Evolutionary conservation across 495 filamentous ascomycete genomes (phyloP), one percentile per base, ranked within the genome.

Genomic region (Echria macrotheca): DNA sequence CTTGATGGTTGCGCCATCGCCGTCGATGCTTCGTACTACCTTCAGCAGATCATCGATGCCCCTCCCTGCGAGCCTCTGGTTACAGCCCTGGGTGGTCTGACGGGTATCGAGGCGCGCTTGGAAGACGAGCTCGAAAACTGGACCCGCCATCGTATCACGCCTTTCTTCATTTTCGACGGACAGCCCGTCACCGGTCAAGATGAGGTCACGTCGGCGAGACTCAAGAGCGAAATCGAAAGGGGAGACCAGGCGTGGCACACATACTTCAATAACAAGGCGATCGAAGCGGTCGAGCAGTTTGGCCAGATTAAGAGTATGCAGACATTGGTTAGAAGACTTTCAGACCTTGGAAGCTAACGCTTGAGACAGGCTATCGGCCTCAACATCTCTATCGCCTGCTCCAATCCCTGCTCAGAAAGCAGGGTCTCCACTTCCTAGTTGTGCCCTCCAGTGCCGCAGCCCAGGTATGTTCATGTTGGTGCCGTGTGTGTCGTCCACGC

Each of bases 21-120:
- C 54, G 84, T 99, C 55, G 94, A 99, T 72, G 93, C 90, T 28
- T 81, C 86, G 22, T 82, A 93, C 68, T 99, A 91, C 69, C 79
- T 97, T 44, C 75, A 81, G 55, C 81, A 81, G 7, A 74, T 93
- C 44, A 79, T 91, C 58, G 76, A 79, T 61, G 75, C 80, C 43
- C 67, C 75, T 36, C 79, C 81, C 21, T 77, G 76, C 45, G 94
- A 99, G 59, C 88, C 91, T 18, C 80, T 99, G 15, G 76, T 97
- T 22, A 77, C 89, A 38, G 94, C 94, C 15, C 78, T 97, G 12
- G 94, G 91, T 21, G 94, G 94, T 37, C 77, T 87, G 48, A 91
- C 94, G 1, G 87, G 94, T 51, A 82, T 84, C 35, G 67, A 81
- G 59, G 66, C 65, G 25, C 81, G 82, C 44, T 84, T 97, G 47